Evolutionary conservation across 768 basidiomycete genomes (phyloP), one percentile per base, ranked within the genome.

Genomic region (Mycena latifolia): DNA sequence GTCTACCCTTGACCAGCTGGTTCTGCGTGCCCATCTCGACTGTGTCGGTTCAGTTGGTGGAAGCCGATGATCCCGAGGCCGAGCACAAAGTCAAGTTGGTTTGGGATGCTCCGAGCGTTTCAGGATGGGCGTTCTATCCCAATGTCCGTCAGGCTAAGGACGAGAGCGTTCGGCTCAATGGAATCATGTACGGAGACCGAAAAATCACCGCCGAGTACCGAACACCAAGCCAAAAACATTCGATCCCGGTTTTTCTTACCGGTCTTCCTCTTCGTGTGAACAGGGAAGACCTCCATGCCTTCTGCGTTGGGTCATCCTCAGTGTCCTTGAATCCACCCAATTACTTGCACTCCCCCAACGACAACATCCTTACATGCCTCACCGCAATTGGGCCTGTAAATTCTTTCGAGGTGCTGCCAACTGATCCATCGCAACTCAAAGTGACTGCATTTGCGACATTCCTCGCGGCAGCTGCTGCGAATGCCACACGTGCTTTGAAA

Each of bases 111-210:
- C 61, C 69, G 8, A 70, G 57, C 46, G 60, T 60, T 18, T 59
- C 59, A 5, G 69, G 25, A 3, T 70, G 69, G 66, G 69, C 58
- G 3, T 70, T 70, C 46, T 70, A 67, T 41, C 22, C 54, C 3
- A 61, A 8, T 6, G 65, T 70, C 1, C 24, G 51, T 11, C 3
- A 22, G 14, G 63, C 69, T 53, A 66, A 70, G 54, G 48, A 27
- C 14, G 65, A 66, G 37, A 54, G 52, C 29, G 48, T 3, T 14
- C 57, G 65, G 39, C 69, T 70, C 31, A 33, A 66, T 47, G 69
- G 69, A 22, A 57, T 39, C 3, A 27, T 37, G 22, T 66, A 55
- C 28, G 50, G 45, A 5, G 31, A 5, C 1, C 65, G 61, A 29
- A 60, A 55, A 46, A 70, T 70, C 27, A 28, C 27, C 5, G 69